Evolutionary conservation across 108 stramenopile species (phyloP), one percentile per base, ranked within the genome.

Genomic region (Cylindrotheca closterium): DNA sequence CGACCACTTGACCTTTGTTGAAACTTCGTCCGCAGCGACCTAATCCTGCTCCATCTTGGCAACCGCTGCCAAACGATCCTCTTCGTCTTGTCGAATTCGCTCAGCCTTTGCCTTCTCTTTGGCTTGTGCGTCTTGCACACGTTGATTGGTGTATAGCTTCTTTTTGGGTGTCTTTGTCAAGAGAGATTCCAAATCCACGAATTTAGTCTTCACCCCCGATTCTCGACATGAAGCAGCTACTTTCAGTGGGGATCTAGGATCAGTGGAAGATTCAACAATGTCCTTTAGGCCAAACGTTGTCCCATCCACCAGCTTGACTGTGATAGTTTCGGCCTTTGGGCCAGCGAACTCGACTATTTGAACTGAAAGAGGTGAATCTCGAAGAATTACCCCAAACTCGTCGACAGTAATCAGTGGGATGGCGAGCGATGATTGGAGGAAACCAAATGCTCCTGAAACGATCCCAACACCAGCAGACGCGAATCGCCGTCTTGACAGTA

Each of bases 191-290:
- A 92, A 42, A 19, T 77, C 80, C 17, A 75, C 65, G 66, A 83
- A 83, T 60, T 82, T 87, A 26, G 81, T 66, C 48, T 85, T 81
- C 12, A 88, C 77, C 22, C 81, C 76, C 62, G 75, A 77, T 30
- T 82, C 68, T 5, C 92, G 75, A 73, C 92, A 93, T 29, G 69
- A 55, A 0, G 92, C 88, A 3, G 77, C 77, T 18, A 93, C 46
- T 53, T 89, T 89, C 28, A 89, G 62, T 5, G 88, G 88, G 23
- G 82, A 84, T 8, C 92, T 63, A 8, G 92, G 92, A 78, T 93
- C 92, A 18, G 69, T 71, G 49, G 79, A 42, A 48, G 72, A 75
- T 47, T 93, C 92, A n/a, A 89, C 47, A 27, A 93, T 65, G 37
- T 87, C 92, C 49, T 76, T 79, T n/a, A 93, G 74, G 1, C 82